These are phyloP conservation scores for Vachellia collinsii DNA, from an alignment of 306 rosid species.

Conservation along the genomic window DNA sequence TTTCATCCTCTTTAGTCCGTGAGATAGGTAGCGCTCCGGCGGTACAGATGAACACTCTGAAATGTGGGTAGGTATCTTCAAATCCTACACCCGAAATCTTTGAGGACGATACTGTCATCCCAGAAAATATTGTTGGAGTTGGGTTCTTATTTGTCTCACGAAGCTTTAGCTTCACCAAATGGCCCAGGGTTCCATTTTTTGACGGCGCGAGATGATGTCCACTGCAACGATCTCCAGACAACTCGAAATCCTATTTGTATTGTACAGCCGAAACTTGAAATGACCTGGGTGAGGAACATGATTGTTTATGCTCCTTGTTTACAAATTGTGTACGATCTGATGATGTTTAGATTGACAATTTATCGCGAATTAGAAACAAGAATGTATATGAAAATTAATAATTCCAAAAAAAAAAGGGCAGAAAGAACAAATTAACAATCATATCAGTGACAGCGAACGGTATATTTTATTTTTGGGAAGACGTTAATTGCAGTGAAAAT, in stretches of 20 bases:
- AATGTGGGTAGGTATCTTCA: background rate
- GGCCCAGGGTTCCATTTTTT: background rate
- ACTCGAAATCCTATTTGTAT: background rate
- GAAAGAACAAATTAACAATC: no score
- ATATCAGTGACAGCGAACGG: no score
- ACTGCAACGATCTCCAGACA: background rate
- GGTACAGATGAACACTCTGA: background rate
- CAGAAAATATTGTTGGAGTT: background rate
- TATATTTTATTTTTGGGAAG: no score
- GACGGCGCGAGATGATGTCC: background rate
- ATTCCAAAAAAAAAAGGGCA: background rate
- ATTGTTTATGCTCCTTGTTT: background rate
- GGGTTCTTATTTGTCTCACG: background rate
- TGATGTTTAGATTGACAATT: background rate
- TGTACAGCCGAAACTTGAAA: background rate
- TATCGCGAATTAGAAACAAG: background rate
- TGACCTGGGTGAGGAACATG: background rate
- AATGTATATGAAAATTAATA: background rate
- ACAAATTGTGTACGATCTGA: background rate
- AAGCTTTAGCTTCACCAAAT: background rate
- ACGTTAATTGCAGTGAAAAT: no score
- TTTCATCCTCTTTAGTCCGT: background rate
- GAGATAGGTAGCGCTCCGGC: conserved; percentile 1
- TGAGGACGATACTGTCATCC: background rate
- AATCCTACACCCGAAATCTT: background rate